A percentile compares a stretch with the other conserved stretches of the same genome.
Evolutionary conservation across 352 stramenopile genomes (phyloP).

Genomic region (Paralagenidium karlingii): DNA sequence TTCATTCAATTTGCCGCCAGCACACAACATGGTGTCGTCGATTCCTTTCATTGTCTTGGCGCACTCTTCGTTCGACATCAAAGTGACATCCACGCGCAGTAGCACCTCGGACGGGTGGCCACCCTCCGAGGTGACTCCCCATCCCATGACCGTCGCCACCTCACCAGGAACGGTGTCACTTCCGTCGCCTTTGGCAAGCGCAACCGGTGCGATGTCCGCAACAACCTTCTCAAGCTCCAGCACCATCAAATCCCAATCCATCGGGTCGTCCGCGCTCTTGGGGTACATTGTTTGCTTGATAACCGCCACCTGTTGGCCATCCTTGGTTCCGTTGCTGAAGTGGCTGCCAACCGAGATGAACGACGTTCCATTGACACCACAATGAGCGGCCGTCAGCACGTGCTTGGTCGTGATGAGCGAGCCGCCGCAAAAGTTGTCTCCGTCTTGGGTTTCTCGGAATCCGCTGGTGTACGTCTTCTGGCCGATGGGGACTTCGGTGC

Average conservation of each 20-base stretch:
- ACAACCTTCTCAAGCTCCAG: slow-evolving; percentile 26
- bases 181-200: slow-evolving; percentile 15
- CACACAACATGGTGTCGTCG: slow-evolving; percentile 41
- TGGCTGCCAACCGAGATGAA: slow-evolving; percentile 39
- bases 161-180: slow-evolving; percentile 34
- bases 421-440: slow-evolving; percentile 12
- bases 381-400: slow-evolving; percentile 35
- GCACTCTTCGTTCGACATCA: slow-evolving; percentile 31
- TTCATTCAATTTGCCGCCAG: slow-evolving; percentile 21
- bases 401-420: slow-evolving; percentile 34
- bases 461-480: slow-evolving; percentile 18
- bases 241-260: slow-evolving; percentile 40
- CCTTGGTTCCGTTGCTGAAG: slow-evolving; percentile 20
- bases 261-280: slow-evolving; percentile 19
- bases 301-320: slow-evolving; percentile 36
- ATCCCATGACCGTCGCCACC: slow-evolving; percentile 8
- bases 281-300: slow-evolving; percentile 32
- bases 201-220: slow-evolving; percentile 22
- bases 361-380: too few relatives aligned
- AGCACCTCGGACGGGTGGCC: slow-evolving; percentile 15
- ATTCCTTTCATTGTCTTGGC: slow-evolving; percentile 16
- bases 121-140: slow-evolving; percentile 15
- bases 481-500: slow-evolving; percentile 17
- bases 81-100: slow-evolving; percentile 20
- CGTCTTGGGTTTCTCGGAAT: slow-evolving; percentile 5